Base-by-base conservation (phyloP, 768 basidiomycete species). In the Boletus rufocinnamomeus region DNA sequence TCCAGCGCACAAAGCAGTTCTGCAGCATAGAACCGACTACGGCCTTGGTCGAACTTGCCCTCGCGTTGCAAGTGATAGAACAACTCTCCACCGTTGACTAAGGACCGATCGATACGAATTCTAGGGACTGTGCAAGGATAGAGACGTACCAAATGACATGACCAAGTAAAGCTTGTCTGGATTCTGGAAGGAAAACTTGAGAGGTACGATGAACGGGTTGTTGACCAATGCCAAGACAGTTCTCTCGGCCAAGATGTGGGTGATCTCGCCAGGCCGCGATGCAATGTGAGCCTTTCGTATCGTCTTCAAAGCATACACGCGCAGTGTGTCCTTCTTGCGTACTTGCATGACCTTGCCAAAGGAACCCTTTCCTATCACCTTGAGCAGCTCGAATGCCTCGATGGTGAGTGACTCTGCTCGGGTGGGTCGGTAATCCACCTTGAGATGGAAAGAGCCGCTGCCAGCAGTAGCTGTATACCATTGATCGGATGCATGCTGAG, bases 331-430 rank as follows among this genome's bases (percentile, higher is more conserved):
- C 77, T 97, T 95, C 79, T 99, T 99, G 54, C 95, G 89, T 43
- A 99, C 96, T 82, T 99, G 96, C 97, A 98, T 98, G 38, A 96
- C 95, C 75, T 99, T 99, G 17, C 97, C 96, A 67, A 99, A 99
- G 59, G 87, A 90, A 13, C 97, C 96, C 75, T 98, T 98, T 21
- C 96, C 95, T 58, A 99, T 96, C 46, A 99, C 96, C 72, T 95
- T 97, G 68, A 99, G 88, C 50, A 99, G 78, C 60, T 99, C 96
- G 69, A 99, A 98, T 4, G 88, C 88, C 66, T 98, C 95, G 68
- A 98, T 98, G n/a, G 93, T 93, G 48, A 98, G 80, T 4, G 89
- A 78, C 69, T 92, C 88, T 64, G 88, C 85, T 57, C 91, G 86
- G 28, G 82, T 86, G 0, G 95, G 93, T 67, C 91, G 93, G 81